These are phyloP conservation scores for Hypoxylon sp. DNA, from an alignment of 2,329 filamentous ascomycete species.

Conservation along the genomic window DNA sequence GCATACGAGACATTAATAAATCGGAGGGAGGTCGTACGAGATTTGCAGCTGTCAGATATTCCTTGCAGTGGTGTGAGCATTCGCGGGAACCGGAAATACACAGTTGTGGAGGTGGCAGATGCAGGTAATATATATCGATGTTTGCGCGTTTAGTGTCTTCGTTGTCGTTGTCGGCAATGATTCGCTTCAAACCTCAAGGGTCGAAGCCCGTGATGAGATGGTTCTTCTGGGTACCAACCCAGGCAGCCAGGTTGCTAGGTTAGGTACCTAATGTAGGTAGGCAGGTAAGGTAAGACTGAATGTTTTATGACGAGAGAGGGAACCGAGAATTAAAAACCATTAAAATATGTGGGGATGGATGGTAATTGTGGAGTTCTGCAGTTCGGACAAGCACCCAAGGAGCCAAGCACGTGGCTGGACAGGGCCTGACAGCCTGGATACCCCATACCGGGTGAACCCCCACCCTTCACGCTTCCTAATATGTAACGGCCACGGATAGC, in stretches of 20 bases:
- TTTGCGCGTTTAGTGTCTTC: conserved; percentile 3
- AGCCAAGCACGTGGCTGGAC: conserved; percentile 39
- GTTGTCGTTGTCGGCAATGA: neutral
- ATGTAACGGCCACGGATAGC: conserved; percentile 34
- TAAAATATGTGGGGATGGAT: conserved; percentile 18
- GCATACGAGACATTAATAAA: conserved; percentile 40
- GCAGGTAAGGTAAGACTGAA: neutral
- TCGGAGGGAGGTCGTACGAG: conserved; percentile 42
- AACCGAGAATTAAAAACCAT: neutral
- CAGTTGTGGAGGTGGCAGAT: conserved; percentile 5
- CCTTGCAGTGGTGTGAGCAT: conserved; percentile 8
- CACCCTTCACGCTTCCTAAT: conserved; percentile 22
- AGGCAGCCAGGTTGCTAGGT: no score
- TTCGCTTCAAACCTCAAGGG: neutral
- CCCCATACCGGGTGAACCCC: conserved; percentile 32
- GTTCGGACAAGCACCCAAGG: conserved; percentile 26
- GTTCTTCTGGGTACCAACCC: no score
- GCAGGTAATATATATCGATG: conserved; percentile 1
- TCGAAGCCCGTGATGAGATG: neutral
- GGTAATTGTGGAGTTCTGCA: conserved; percentile 32
- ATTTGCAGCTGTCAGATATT: conserved; percentile 44
- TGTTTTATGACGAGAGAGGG: neutral
- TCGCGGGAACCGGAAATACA: conserved; percentile 18
- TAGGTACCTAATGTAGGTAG: no score
- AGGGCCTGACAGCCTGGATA: conserved; percentile 12